Evolutionary conservation across 2,329 filamentous ascomycete species (phyloP).

Genomic region (Verticillium zaregamsianum): DNA sequence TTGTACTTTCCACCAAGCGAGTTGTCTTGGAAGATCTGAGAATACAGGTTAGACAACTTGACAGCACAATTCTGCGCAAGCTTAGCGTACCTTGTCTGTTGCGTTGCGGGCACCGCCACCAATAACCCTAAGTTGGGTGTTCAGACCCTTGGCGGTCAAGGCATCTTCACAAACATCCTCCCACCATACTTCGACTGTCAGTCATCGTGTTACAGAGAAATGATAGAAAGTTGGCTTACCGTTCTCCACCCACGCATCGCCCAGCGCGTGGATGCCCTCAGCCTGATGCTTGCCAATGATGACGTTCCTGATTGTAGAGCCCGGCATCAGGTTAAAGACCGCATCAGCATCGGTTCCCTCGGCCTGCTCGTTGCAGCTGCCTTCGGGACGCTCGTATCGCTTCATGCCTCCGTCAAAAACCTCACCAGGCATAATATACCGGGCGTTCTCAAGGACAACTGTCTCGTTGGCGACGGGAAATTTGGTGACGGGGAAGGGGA

Average conservation of each 20-base stretch:
- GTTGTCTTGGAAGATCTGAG: constrained; percentile 24
- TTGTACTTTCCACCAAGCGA: constrained; percentile 24
- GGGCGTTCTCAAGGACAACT: constrained; percentile 19
- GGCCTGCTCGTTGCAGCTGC: constrained; percentile 37
- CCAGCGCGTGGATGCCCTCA: constrained; percentile 24
- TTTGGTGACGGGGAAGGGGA: constrained; percentile 23
- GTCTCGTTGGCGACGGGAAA: constrained; percentile 23
- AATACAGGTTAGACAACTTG: not conserved
- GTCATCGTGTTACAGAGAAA: not conserved
- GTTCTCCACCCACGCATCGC: constrained; percentile 25
- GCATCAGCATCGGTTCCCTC: constrained; percentile 37
- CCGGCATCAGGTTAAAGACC: constrained; percentile 31
- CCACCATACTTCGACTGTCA: constrained; percentile 19
- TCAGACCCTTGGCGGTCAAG: constrained; percentile 21
- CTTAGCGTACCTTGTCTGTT: constrained; percentile 20
- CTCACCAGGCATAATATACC: constrained; percentile 25
- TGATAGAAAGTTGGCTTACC: constrained; percentile 7
- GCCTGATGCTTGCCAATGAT: constrained; percentile 33
- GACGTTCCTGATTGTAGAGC: constrained; percentile 31
- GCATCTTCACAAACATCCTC: constrained; percentile 25
- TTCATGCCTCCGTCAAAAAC: constrained; percentile 30
- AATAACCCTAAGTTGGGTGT: constrained; percentile 22
- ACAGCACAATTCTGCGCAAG: not conserved
- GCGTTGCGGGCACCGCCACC: constrained; percentile 21
- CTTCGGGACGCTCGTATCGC: constrained; percentile 32